A percentile compares a stretch with the other conserved stretches of the same genome.
These are phyloP conservation scores for Echria macrotheca DNA, from an alignment of 495 filamentous ascomycete species.

Conservation along the genomic window DNA sequence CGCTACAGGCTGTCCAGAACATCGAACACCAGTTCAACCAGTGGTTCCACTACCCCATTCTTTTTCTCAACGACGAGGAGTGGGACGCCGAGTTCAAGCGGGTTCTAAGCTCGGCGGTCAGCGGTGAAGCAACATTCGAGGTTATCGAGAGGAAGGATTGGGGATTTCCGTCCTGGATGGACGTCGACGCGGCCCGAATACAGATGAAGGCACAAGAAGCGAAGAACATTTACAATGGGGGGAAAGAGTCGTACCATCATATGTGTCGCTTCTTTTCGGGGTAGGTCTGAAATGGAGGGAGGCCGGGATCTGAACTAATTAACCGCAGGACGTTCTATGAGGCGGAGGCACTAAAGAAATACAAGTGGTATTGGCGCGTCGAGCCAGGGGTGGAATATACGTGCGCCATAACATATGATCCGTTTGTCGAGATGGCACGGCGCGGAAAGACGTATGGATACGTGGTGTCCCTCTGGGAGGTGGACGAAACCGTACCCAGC, in stretches of 20 bases:
- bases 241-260: conserved; percentile 95
- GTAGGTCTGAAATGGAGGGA: background rate
- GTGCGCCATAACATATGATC: conserved; percentile 50
- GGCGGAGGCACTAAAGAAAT: conserved; percentile 35
- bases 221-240: conserved; percentile 87
- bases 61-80: conserved; percentile 86
- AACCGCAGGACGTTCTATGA: conserved; percentile 54
- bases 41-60: conserved; percentile 94
- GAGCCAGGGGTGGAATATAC: conserved; percentile 46
- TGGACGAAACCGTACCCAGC: conserved; percentile 40
- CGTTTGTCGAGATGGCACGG: conserved; percentile 47
- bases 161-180: conserved; percentile 86
- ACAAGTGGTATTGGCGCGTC: conserved; percentile 50
- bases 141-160: conserved; percentile 75
- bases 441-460: conserved; percentile 47
- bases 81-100: conserved; percentile 82
- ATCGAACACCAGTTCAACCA: conserved; percentile 95
- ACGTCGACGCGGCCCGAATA: conserved; percentile 70
- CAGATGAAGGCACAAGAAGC: conserved; percentile 81
- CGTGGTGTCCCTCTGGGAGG: conserved; percentile 47
- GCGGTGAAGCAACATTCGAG: conserved; percentile 72
- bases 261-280: conserved; percentile 97
- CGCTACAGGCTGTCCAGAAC: conserved; percentile 80
- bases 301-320: too few relatives aligned
- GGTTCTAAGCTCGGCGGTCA: conserved; percentile 71